Base-by-base conservation (phyloP, 768 basidiomycete genomes). In the Mycena crocata region DNA sequence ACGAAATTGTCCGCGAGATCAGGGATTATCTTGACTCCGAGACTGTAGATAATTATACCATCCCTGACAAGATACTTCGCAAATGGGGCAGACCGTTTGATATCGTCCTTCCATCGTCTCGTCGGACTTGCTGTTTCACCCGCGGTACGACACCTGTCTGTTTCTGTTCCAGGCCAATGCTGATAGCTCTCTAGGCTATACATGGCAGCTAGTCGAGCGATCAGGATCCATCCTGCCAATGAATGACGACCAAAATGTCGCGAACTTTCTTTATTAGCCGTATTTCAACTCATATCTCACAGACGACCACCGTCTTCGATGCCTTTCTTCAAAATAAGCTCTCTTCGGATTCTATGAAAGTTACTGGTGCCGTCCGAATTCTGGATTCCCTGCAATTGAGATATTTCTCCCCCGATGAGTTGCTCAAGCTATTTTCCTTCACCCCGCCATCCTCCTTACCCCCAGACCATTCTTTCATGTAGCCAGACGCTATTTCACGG, bases 21-120 rank as follows among this genome's bases (percentile, higher is more conserved):
- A 32, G 62, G 32, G 52, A 63, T 7, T 70, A 63, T 40, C 62
- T 70, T 5, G 69, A 70, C 37, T n/a, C 45, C 5, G 65, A 67
- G 19, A 48, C 59, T 7, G 67, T 32, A 21, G 45, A 48, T 0
- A 55, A 34, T 23, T 78, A 77, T 67, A 75, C 71, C 24, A 81
- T 94, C 15, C 85, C 90, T 3, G 87, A 90, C 57, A 88, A 85
- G 58, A 83, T 92, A 23, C 77, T 95, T 5, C 70, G 76, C 68
- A 93, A 90, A 78, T 94, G 93, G 91, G 93, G 92, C 4, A 82
- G 89, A 30, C 77, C 94, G 28, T 94, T 94, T 71, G 93, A 94
- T 68, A 93, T 95, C 49, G 90, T 93, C 14, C 74, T 85, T 13
- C 91, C 92, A 0, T 88, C 87, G 13, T 79, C 86, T 32, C 77